These are phyloP conservation scores for Lentinula novae-zelandiae DNA, from an alignment of 1,284 basidiomycete species.

Conservation along the genomic window DNA sequence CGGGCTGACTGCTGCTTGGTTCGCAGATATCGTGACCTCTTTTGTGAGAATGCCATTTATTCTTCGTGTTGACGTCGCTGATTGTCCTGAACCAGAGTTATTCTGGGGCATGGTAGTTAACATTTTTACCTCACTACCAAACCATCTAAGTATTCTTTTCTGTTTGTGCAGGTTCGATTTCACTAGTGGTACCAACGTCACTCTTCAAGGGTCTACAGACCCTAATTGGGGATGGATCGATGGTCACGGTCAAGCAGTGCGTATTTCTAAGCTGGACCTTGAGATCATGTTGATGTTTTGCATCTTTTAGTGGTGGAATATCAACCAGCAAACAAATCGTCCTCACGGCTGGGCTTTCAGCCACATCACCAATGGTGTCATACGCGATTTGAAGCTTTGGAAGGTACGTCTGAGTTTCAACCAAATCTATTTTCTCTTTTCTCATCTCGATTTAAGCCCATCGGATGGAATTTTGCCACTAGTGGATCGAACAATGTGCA, in stretches of 20 bases:
- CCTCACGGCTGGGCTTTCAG: conserved; percentile 53
- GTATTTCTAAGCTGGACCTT: conserved; percentile 13
- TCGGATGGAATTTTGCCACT: conserved; percentile 56
- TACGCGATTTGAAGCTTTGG: conserved; percentile 57
- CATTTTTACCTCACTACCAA: neutral
- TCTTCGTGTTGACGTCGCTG: neutral
- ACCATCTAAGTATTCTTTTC: neutral
- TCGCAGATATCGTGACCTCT: conserved; percentile 37
- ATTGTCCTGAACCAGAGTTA: conserved; percentile 30
- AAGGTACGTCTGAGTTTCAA: conserved; percentile 35
- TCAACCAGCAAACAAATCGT: conserved; percentile 47
- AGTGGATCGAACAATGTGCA: conserved; percentile 48
- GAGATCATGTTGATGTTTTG: neutral
- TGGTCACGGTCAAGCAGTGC: conserved; percentile 52
- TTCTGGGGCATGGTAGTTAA: conserved; percentile 43
- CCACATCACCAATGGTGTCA: conserved; percentile 49
- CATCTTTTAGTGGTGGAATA: conserved; percentile 54
- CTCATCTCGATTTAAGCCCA: conserved; percentile 33
- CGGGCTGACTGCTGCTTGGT: neutral
- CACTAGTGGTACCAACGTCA: conserved; percentile 52
- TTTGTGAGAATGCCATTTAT: conserved; percentile 30
- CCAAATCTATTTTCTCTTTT: neutral
- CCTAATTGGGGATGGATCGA: conserved; percentile 62
- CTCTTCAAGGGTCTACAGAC: conserved; percentile 48
- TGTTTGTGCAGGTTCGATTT: conserved; percentile 42